Conservation (phyloP, 495 filamentous ascomycete species). For the Parmelia sp. region DNA sequence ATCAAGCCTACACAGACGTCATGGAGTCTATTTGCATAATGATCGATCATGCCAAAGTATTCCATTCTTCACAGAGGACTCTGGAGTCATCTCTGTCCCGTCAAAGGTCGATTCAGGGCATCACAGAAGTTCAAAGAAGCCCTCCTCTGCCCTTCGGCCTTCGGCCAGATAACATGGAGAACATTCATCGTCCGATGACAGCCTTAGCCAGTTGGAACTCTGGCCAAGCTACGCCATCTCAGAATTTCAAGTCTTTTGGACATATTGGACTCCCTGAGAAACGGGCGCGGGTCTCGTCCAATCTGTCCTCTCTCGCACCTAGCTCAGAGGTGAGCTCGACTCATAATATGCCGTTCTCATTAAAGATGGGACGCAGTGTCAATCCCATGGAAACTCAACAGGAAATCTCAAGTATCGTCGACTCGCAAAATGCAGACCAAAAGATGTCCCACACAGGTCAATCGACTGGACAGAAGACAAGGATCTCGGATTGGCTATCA, state of each 20-base stretch:
- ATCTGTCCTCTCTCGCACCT: neutral
- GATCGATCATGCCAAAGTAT: constrained; percentile 1
- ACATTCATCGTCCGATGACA: neutral
- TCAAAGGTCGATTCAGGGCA: neutral
- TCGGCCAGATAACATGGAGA: neutral
- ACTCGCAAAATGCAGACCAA: too few relatives aligned
- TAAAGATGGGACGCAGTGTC: neutral
- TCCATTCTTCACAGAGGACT: neutral
- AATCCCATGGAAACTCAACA: neutral
- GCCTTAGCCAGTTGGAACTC: neutral
- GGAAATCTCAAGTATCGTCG: neutral
- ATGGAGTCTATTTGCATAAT: constrained; percentile 9
- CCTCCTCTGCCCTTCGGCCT: neutral
- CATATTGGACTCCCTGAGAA: neutral
- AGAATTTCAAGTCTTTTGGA: neutral
- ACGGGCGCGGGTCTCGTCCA: neutral
- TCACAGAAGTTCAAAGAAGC: neutral
- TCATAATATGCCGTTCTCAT: neutral
- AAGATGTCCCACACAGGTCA: too few relatives aligned
- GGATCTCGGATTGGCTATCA: constrained; percentile 2
- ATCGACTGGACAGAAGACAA: neutral
- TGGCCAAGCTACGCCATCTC: constrained; percentile 3
- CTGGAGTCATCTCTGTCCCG: neutral
- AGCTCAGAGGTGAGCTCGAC: neutral
- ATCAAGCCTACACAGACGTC: constrained; percentile 7